Evolutionary conservation across 2,329 filamentous ascomycete species (phyloP).

Genomic region (Fusarium proliferatum): DNA sequence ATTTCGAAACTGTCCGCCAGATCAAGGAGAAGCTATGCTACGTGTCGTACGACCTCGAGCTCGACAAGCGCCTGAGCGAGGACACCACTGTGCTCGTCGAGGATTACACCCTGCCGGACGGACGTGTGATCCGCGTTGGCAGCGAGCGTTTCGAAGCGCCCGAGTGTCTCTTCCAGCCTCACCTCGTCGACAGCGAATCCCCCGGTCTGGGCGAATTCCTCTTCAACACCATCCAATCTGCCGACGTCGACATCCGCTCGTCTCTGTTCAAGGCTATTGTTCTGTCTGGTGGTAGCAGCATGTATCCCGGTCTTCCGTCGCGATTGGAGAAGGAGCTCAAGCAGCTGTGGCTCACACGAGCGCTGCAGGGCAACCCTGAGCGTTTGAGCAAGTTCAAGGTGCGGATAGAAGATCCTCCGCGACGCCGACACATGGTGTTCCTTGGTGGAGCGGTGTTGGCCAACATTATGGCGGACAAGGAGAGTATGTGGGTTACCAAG

Average conservation of each 20-base stretch:
- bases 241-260: slow-evolving; percentile 93
- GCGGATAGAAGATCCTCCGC: slow-evolving; percentile 95
- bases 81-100: slow-evolving; percentile 98
- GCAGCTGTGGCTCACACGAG: slow-evolving; percentile 95
- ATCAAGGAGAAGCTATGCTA: slow-evolving; percentile 99
- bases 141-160: slow-evolving; percentile 98
- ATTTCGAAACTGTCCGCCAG: slow-evolving; percentile 98
- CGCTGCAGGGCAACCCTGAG: slow-evolving; percentile 91
- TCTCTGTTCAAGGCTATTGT: slow-evolving; percentile 98
- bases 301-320: slow-evolving; percentile 97
- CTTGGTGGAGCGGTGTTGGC: slow-evolving; percentile 94
- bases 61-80: slow-evolving; percentile 95
- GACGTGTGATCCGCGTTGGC: slow-evolving; percentile 93
- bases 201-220: slow-evolving; percentile 96
- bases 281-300: slow-evolving; percentile 94
- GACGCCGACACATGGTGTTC: slow-evolving; percentile 99
- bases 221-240: slow-evolving; percentile 98
- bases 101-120: slow-evolving; percentile 96
- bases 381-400: slow-evolving; percentile 99
- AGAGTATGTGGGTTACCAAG: slow-evolving; percentile 99
- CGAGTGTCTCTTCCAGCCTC: slow-evolving; percentile 98
- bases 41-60: slow-evolving; percentile 95
- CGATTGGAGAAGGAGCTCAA: slow-evolving; percentile 98
- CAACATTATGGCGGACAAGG: slow-evolving; percentile 99
- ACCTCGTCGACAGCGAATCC: slow-evolving; percentile 97